Conservation (phyloP, 179 eudicot species). For the Drosera spatulata region DNA sequence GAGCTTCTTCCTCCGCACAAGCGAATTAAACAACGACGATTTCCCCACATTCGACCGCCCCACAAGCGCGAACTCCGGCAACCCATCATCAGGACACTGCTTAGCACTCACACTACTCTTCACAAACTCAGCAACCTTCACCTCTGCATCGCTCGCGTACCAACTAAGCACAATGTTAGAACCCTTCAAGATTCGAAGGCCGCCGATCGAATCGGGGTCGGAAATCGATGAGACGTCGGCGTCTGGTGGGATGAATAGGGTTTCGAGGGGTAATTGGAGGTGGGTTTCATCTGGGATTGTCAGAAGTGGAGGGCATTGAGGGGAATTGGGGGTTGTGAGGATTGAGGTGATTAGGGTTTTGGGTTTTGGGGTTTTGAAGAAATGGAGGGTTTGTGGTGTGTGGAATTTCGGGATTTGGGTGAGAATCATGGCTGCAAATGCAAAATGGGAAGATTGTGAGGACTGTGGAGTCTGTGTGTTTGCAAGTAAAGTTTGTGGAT, state of each 20-base stretch:
- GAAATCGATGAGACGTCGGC: constrained; percentile 33
- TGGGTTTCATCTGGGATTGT: constrained; percentile 20
- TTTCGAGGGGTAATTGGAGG: constrained; percentile 36
- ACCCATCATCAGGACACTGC: constrained; percentile 66
- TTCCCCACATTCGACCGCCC: constrained; percentile 98
- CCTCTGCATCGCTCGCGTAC: constrained; percentile 68
- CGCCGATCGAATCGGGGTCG: constrained; percentile 23
- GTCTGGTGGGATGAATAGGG: constrained; percentile 83
- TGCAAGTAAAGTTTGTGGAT: too few relatives aligned
- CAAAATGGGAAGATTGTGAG: too few relatives aligned
- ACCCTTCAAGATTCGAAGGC: constrained; percentile 75
- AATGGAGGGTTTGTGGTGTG: constrained; percentile 13
- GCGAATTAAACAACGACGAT: constrained; percentile 86
- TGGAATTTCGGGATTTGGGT: constrained; percentile 16
- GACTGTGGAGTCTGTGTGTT: too few relatives aligned
- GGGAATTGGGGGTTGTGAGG: constrained; percentile 16
- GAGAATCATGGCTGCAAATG: constrained; percentile 17
- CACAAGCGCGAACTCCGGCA: constrained; percentile 93
- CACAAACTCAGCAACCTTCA: constrained; percentile 69
- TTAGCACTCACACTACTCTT: constrained; percentile 80
- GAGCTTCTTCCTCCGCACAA: constrained; percentile 66
- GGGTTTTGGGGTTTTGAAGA: constrained; percentile 20
- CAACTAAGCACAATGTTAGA: constrained; percentile 87
- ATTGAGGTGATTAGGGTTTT: constrained; percentile 21
- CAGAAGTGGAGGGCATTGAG: constrained; percentile 16